Base-by-base conservation (phyloP, 1,284 basidiomycete species). In the Microbotryum violaceum region DNA sequence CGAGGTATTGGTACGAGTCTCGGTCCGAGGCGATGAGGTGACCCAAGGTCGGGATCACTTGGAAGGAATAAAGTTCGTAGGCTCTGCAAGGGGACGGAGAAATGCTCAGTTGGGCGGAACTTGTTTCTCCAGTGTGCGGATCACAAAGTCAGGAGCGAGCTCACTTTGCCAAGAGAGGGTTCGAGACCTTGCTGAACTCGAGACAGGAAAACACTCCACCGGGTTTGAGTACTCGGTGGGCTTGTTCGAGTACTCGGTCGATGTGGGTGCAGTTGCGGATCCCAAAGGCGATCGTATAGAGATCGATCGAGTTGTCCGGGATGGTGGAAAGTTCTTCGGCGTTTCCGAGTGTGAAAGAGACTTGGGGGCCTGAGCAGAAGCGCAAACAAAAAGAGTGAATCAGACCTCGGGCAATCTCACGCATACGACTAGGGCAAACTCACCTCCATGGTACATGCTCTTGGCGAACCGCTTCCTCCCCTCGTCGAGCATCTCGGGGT, bases 251-350 rank as follows among this genome's bases (percentile, higher is more conserved):
- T 20, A 93, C 96, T 27, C 84, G 85, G 12, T 89, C 87, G 66
- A 97, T 84, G 59, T 90, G 90, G 10, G 96, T 99, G 80, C 91
- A 96, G 75, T 99, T 99, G 56, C 96, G 83, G 70, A 98, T 98
- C 42, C 96, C 94, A 74, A 99, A 99, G 0, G 96, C 92, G 73
- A 99, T 97, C 25, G 96, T 99, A 79, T 97, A 99, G 20, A 97
- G 79, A 77, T 99, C 93, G 69, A 96, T 89, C 20, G 88, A 84
- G 75, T 91, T 84, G 71, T 87, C 83, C 14, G 81, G 78, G 74
- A 92, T 87, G 67, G 84, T 79, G 42, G 84, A 80, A 42, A 98
- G 80, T 23, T 80, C 79, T 75, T 98, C 92, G 8, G 96, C 96
- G 73, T 99, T 97, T 50, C 88, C 91, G 72, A 96, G 89, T 65